phyloP scores from a whole-genome alignment of 2,329 filamentous ascomycete species.

The Dothistroma pini region DNA sequence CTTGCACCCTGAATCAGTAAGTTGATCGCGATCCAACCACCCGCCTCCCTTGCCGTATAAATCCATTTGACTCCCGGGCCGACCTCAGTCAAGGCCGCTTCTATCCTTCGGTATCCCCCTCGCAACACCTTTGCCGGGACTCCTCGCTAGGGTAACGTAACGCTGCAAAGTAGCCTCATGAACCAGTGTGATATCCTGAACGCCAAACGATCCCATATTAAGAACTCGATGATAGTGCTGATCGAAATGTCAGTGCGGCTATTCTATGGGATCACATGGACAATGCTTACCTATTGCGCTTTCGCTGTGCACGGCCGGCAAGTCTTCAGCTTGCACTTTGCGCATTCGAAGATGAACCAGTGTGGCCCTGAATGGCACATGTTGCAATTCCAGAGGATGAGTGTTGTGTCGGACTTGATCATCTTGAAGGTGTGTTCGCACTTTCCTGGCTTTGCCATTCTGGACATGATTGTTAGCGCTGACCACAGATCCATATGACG shows the following conservation, averaged over 20 bases:
- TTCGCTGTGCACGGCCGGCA: conserved; percentile 48
- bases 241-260: not conserved
- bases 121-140: conserved; percentile 20
- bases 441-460: conserved; percentile 47
- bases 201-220: not conserved
- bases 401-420: conserved; percentile 51
- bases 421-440: conserved; percentile 50
- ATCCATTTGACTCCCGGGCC: conserved; percentile 11
- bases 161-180: conserved; percentile 27
- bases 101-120: conserved; percentile 4
- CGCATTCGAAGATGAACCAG: conserved; percentile 51
- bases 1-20: conserved; percentile 5
- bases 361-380: conserved; percentile 50
- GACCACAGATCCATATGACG: not conserved
- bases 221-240: not conserved
- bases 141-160: conserved; percentile 30
- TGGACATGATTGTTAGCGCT: conserved; percentile 7
- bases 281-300: conserved; percentile 32
- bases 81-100: conserved; percentile 7
- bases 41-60: not conserved
- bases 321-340: conserved; percentile 50
- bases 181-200: conserved; percentile 11
- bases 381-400: conserved; percentile 52
- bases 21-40: not conserved
- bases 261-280: too few relatives aligned